These are phyloP conservation scores for Myriosclerotinia scirpicola DNA, from an alignment of 2,329 filamentous ascomycete species.

Conservation along the genomic window DNA sequence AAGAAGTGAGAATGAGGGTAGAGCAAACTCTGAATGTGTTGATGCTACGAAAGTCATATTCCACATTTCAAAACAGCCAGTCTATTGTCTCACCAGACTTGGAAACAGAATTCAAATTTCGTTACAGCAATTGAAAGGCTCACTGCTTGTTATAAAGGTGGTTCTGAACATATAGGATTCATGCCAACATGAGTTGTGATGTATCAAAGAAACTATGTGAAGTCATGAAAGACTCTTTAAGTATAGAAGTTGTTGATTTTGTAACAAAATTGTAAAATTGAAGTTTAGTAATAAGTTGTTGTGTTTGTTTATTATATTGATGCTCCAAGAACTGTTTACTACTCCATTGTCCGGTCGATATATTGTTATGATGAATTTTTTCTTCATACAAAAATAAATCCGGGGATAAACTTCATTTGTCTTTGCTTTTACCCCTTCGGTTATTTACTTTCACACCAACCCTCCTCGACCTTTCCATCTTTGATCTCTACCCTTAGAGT, in stretches of 20 bases:
- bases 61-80: not conserved
- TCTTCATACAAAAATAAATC: not conserved
- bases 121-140: not conserved
- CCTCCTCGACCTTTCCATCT: slow-evolving; percentile 1
- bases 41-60: not conserved
- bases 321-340: not conserved
- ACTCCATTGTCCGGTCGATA: not conserved
- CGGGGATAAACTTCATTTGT: not conserved
- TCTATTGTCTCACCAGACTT: not conserved
- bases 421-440: not conserved
- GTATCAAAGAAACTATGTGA: not conserved
- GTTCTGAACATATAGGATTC: not conserved
- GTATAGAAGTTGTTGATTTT: not conserved
- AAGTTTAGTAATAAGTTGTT: not conserved
- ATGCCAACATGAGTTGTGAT: not conserved
- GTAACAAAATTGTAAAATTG: not conserved
- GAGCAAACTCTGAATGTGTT: not conserved
- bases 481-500: not conserved
- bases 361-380: not conserved
- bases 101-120: not conserved
- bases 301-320: not conserved
- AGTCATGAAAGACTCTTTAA: not conserved
- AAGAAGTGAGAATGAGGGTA: not conserved
- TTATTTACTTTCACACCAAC: slow-evolving; percentile 3
- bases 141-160: not conserved